A percentile compares a stretch with the other conserved stretches of the same genome.
phyloP scores from a whole-genome alignment of 192 early-diverging fungal species.

The Oehlia diaphana region DNA sequence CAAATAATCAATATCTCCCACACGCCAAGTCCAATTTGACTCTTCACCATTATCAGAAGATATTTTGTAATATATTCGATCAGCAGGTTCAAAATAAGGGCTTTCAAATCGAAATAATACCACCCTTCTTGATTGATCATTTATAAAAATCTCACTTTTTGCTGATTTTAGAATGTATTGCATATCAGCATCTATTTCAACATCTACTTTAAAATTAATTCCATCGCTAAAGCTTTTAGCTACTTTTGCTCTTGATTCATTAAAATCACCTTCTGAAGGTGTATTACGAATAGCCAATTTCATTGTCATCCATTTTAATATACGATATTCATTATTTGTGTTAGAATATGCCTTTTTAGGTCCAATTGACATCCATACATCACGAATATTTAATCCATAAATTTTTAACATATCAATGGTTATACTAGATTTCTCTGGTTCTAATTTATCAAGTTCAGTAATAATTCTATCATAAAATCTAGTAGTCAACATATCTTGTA shows the following conservation, averaged over 20 bases:
- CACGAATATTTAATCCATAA: constrained; percentile 35
- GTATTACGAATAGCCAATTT: constrained; percentile 28
- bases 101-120: constrained; percentile 41
- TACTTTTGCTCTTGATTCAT: constrained; percentile 29
- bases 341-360: constrained; percentile 26
- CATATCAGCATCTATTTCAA: constrained; percentile 47
- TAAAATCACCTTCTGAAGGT: constrained; percentile 12
- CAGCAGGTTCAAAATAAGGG: constrained; percentile 42
- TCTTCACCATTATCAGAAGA: neutral
- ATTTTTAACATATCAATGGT: constrained; percentile 36
- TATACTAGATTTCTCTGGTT: constrained; percentile 17
- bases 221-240: constrained; percentile 35
- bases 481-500: constrained; percentile 29
- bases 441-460: constrained; percentile 22
- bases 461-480: constrained; percentile 32
- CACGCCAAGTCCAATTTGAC: constrained; percentile 41
- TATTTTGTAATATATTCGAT: neutral
- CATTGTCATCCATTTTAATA: constrained; percentile 45
- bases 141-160: constrained; percentile 21
- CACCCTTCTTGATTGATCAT: constrained; percentile 38
- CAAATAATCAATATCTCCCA: constrained; percentile 46
- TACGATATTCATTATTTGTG: constrained; percentile 25
- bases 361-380: constrained; percentile 42
- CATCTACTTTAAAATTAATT: constrained; percentile 41
- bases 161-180: constrained; percentile 22